phyloP scores from a whole-genome alignment of 106 monocot genomes.

The Gastrodia elata region DNA sequence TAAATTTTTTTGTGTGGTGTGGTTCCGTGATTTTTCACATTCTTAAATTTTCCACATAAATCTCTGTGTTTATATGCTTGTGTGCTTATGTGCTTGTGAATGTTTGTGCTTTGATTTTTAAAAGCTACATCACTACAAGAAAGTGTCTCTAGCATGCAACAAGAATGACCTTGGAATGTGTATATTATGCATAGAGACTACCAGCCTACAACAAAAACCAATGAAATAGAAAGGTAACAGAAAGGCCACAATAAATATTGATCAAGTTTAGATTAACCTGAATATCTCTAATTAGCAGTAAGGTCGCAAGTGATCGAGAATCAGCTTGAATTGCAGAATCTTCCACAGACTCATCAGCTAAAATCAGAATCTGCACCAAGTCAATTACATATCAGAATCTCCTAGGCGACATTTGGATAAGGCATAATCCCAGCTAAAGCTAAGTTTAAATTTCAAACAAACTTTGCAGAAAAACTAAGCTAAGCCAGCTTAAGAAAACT shows the following conservation, averaged over 20 bases:
- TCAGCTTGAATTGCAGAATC: constrained; percentile 76
- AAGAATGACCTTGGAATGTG: background rate
- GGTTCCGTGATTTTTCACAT: too few species aligned
- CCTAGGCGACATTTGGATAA: too few species aligned
- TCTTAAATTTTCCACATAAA: too few species aligned
- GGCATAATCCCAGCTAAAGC: too few species aligned
- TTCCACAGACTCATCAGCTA: constrained; percentile 74
- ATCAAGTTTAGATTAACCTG: constrained; percentile 27
- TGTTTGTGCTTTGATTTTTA: too few species aligned
- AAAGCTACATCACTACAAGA: background rate
- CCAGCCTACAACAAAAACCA: constrained; percentile 23
- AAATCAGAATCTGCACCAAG: constrained; percentile 47
- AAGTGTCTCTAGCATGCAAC: background rate
- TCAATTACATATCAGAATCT: background rate
- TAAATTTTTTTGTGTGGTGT: too few species aligned
- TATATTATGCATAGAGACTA: constrained; percentile 24
- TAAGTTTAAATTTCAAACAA: too few species aligned
- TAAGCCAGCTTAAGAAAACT: too few species aligned
- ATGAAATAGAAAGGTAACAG: background rate
- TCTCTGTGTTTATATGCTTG: too few species aligned
- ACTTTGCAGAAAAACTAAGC: too few species aligned
- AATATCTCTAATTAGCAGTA: constrained; percentile 66
- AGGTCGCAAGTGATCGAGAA: constrained; percentile 65
- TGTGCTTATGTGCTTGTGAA: too few species aligned
- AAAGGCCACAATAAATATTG: background rate